Evolutionary conservation across 2,329 filamentous ascomycete genomes (phyloP), one percentile per base, ranked within the genome.

Genomic region (Fonsecaea monophora): DNA sequence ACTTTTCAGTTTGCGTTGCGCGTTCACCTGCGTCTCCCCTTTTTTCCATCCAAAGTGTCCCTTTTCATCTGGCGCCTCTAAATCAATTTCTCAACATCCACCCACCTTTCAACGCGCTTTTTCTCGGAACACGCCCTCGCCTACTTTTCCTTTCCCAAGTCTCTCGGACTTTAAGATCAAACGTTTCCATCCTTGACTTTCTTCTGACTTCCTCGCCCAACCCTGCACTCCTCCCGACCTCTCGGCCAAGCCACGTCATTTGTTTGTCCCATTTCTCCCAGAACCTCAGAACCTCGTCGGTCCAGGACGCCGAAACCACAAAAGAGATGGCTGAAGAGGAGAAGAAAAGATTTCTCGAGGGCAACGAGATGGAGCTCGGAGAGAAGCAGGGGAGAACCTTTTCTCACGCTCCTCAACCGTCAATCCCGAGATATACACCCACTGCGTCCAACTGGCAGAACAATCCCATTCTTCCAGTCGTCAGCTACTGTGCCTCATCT

Each of bases 401-500:
- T 76, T 78, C 77, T 73, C 74, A 68, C 69, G 75, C 72, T 66
- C 75, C 79, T 62, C 77, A 78, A 38, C 74, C 75, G 62, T 76
- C 78, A 70, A 75, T 75, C 65, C 72, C 76, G 68, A 77, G 75
- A 81, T 68, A 68, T 63, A 73, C 71, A 63, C 68, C 74, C 37
- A 70, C 80, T 53, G 79, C 78, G 66, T 69, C 84, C 53, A 78
- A 82, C 73, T 78, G 92, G 69, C 86, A 89, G 74, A 92, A 93
- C 81, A 95, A 88, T 79, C 92, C 93, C 15, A 83, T 87, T 54
- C 78, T 95, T 56, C 93, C 94, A 25, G 91, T 99, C 74, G 77
- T 96, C 71, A 88, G 92, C 57, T 99, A 99, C 84, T 99, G 95
- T 80, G 84, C 91, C 75, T 92, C 94, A 61, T 97, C 94, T n/a